Conservation (phyloP, 1,284 basidiomycete species). For the Leccinum pachyderme region DNA sequence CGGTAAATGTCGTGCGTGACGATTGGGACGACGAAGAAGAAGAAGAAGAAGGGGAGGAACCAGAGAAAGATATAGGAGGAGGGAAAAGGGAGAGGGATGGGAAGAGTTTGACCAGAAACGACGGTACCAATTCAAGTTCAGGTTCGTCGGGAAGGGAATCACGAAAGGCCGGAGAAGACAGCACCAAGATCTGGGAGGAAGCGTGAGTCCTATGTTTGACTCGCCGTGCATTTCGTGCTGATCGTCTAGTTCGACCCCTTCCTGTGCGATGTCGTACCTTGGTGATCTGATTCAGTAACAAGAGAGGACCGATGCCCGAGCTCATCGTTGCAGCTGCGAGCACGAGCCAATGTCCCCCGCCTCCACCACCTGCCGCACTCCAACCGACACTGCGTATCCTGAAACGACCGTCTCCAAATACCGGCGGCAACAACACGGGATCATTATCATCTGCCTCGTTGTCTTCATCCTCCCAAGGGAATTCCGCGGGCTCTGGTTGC, state of each 20-base stretch:
- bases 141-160: not conserved
- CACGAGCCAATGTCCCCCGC: slow-evolving; percentile 18
- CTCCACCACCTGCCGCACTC: slow-evolving; percentile 30
- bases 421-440: not conserved
- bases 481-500: not conserved
- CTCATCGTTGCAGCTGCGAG: slow-evolving; percentile 39
- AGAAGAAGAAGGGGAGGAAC: not conserved
- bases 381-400: slow-evolving; percentile 31
- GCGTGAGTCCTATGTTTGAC: slow-evolving; percentile 34
- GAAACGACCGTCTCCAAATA: slow-evolving; percentile 29
- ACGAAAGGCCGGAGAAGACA: slow-evolving; percentile 31
- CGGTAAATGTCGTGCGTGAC: slow-evolving; percentile 32
- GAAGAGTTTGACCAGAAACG: not conserved
- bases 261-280: not conserved
- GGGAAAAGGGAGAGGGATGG: not conserved
- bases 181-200: slow-evolving; percentile 42
- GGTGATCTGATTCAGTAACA: slow-evolving; percentile 36
- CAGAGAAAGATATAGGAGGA: not conserved
- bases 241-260: slow-evolving; percentile 11
- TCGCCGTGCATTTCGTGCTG: slow-evolving; percentile 2
- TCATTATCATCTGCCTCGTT: not conserved
- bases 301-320: slow-evolving; percentile 46
- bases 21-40: slow-evolving; percentile 43
- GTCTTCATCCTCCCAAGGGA: not conserved
- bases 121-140: not conserved